Evolutionary conservation across 176 grass and related monocot species (phyloP), one percentile per base, ranked within the genome.

Genomic region (Poa annua): DNA sequence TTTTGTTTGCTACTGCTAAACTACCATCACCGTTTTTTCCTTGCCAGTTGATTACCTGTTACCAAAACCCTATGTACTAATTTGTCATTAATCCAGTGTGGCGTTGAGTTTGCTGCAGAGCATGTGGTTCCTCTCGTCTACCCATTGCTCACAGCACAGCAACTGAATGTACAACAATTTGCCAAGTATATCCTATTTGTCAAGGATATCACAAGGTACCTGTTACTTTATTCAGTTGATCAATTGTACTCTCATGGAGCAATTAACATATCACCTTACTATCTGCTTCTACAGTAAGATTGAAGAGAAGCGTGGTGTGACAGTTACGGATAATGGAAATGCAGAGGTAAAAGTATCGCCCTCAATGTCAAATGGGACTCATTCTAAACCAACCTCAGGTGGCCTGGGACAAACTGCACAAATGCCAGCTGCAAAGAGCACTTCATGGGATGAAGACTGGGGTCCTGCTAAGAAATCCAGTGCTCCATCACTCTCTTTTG

Each of bases 161-260:
- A 99, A 83, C 52, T 99, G 83, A 99, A 94, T 78, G 86, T 96
- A 47, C 97, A 99, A 68, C 97, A 99, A 86, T 99, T 99, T 87
- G 97, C 97, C 33, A 96, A 99, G 80, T 99, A 94, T 79, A 96
- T 99, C 86, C 81, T 99, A 39, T 99, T 99, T 88, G 90, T 99
- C 52, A 99, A 94, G 81, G 97, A 99, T 87, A 89, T 99, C 56
- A 78, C 94, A 69, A 96, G 97, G 97, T 99, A 89, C 26, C n/a
- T 24, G 66, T 76, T 89, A 50, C 67, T 77, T 68, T 86, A 50
- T 79, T 75, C 38, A 41, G 60, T 79, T 52, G 12, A 76, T 75
- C 29, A 41, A 60, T 79, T 53, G 4, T 11, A 39, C 61, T 85
- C 57, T 65, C 22, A 79, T 80, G 7, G 49, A 3, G 54, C 14